Base-by-base conservation (phyloP, 257 asterid genomes). In the Solanum sejunctum region DNA sequence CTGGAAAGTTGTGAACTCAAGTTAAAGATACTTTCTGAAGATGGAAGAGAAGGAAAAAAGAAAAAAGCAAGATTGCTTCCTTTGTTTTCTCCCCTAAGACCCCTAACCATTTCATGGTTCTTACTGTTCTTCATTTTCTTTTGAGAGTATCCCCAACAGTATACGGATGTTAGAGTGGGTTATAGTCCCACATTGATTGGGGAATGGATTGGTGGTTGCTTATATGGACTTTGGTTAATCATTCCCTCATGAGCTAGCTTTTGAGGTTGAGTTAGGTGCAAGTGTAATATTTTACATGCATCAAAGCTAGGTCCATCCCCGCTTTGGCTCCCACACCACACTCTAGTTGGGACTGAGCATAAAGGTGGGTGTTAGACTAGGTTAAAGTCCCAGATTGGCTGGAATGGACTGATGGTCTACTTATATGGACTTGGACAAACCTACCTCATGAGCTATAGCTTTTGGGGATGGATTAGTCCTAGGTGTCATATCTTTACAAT, bases 1-100 rank as follows among this genome's bases (percentile, higher is more conserved):
- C 99, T 97, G 89, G 81, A 86, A 54, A 79, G 45, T 78, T 78
- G 83, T 52, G 47, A 52, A 52, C 64, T 26, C 32, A 52, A 78
- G 61, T 23, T 26, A 77, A 77, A 77, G 64, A 78, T 9, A 78
- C 64, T 52, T 78, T 32, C 0, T 52, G 64, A 52, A 78, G 49
- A 78, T 78, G 61, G 83, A 52, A 49, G 21, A 78, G 83, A 78
- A 52, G 10, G 43, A 78, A 78, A 70, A 51, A 52, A 26, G 17
- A 51, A 7, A 54, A 77, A 77, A 36, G 47, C 10, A 77, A 51
- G 17, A 77, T 26, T 51, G 63, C 82, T 71, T 71, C 36, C 80
- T 77, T 23, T 77, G 82, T 51, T 51, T 77, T 77, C 63, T 51
- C 47, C 39, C 82, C 23, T 36, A 58, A 75, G 41, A 8, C 26